Evolutionary conservation across 495 filamentous ascomycete genomes (phyloP).

Genomic region (Viridothelium virens): DNA sequence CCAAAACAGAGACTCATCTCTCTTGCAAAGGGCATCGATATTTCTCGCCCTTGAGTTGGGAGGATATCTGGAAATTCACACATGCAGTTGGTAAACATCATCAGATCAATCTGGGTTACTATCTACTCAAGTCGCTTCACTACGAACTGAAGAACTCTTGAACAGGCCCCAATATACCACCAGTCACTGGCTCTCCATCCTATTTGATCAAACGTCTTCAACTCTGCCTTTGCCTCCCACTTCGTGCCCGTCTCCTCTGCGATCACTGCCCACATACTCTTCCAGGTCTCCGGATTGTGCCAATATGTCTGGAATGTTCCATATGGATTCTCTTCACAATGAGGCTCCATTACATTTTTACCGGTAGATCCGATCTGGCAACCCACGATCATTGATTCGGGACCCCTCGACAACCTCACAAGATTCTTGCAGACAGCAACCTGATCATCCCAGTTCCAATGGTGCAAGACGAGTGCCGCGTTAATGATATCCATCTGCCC

Average conservation of each 20-base stretch:
- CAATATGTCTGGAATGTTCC: background rate
- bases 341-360: constrained; percentile 12
- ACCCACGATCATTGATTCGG: constrained; percentile 18
- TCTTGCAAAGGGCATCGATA: too few relatives aligned
- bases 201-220: constrained; percentile 10
- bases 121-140: constrained; percentile 5
- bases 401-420: constrained; percentile 6
- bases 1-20: too few relatives aligned
- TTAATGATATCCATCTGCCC: constrained; percentile 31
- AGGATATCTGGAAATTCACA: too few relatives aligned
- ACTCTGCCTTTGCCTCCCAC: constrained; percentile 14
- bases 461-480: constrained; percentile 32
- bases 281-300: constrained; percentile 11
- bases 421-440: constrained; percentile 17
- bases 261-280: constrained; percentile 5
- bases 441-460: constrained; percentile 34
- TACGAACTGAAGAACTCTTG: constrained; percentile 11
- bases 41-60: too few relatives aligned
- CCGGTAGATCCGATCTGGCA: constrained; percentile 14
- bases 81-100: too few relatives aligned
- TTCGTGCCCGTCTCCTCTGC: constrained; percentile 11
- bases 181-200: constrained; percentile 6
- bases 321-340: constrained; percentile 1
- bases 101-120: too few relatives aligned
- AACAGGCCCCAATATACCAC: constrained; percentile 12